Base-by-base conservation (phyloP, 116 monocot genomes). In the Zostera marina region DNA sequence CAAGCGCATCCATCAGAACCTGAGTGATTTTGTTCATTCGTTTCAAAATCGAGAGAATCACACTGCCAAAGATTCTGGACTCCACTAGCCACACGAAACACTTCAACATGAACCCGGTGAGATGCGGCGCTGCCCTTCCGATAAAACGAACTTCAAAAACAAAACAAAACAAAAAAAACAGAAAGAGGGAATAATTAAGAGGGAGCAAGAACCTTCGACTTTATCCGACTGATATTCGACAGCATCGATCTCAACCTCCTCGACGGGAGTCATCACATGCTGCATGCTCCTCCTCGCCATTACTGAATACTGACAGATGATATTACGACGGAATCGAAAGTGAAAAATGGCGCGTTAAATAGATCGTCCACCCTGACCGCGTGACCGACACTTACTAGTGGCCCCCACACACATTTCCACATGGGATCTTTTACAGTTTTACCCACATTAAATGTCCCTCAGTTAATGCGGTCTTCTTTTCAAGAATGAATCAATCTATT, bases 71-170 rank as follows among this genome's bases (percentile, higher is more conserved):
- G 2, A 83, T 15, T 2, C 76, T 73, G n/a, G 77, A 44, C 62
- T 98, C 83, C 52, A 90, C n/a, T 44, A 83, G 14, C 98, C 90
- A 85, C 1, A 79, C 78, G 67, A 98, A 98, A 9, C 78, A 32
- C 74, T 60, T 72, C 62, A 98, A 59, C 25, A 26, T 44, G 26
- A 86, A 59, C 5, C 90, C 98, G n/a, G 83, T 74, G 53, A 98
- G 41, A 17, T 85, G 90, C 7, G 90, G 96, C 59, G 96, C 96
- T 88, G 77, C 41, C 61, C 24, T 46, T 24, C 17, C 53, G 41
- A 10, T 2, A 7, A 22, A 22, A 23, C 19, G 12, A 21, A 23
- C 12, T 24, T 15, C 12, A 5, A 56, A 7, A 41, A 7, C n/a
- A n/a, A 42, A 11, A 6, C 11, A 58, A 42, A 9, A 10, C 42